A percentile compares a stretch with the other conserved stretches of the same genome.
These are phyloP conservation scores for Auricularia sp. DNA, from an alignment of 768 basidiomycete genomes.

Conservation along the genomic window DNA sequence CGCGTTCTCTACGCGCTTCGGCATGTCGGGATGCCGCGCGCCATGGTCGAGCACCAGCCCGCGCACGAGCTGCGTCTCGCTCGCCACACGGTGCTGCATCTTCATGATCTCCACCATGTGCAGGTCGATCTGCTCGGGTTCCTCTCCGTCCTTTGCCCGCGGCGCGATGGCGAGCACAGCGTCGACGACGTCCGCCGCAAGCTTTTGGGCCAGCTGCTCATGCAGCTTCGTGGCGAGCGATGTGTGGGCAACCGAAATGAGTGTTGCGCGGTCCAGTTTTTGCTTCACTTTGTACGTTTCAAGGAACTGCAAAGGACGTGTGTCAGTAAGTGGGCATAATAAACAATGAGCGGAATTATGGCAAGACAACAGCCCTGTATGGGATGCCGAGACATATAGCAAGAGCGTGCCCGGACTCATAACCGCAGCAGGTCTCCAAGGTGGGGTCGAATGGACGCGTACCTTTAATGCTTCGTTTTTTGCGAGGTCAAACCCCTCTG, in stretches of 20 bases:
- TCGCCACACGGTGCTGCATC: slow-evolving; percentile 98
- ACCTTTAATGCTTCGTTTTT: slow-evolving; percentile 91
- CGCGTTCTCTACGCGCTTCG: slow-evolving; percentile 94
- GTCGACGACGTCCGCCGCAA: slow-evolving; percentile 90
- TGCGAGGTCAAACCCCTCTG: slow-evolving; percentile 90
- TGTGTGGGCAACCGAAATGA: slow-evolving; percentile 92
- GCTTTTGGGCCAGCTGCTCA: slow-evolving; percentile 67
- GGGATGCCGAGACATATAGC: too few relatives aligned
- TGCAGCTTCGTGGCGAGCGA: slow-evolving; percentile 92
- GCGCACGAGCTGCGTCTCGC: slow-evolving; percentile 90
- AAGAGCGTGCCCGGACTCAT: too few relatives aligned
- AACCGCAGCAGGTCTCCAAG: too few relatives aligned
- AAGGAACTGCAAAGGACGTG: slow-evolving; percentile 55
- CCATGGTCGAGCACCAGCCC: slow-evolving; percentile 97
- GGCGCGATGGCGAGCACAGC: slow-evolving; percentile 85
- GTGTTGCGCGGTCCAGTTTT: slow-evolving; percentile 77
- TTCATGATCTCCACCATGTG: slow-evolving; percentile 99
- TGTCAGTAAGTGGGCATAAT: not conserved
- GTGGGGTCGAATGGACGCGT: slow-evolving; percentile 14
- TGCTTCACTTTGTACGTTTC: slow-evolving; percentile 76
- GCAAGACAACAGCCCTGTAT: too few relatives aligned
- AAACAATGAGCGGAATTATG: slow-evolving; percentile 14
- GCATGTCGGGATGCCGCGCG: slow-evolving; percentile 97
- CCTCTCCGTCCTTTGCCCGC: slow-evolving; percentile 16
- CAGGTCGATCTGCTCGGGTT: slow-evolving; percentile 77